Percentiles rank a stretch among this genome's conserved stretches.
Evolutionary conservation across 352 stramenopile genomes (phyloP).

Genomic region (Phytophthora ohioensis): DNA sequence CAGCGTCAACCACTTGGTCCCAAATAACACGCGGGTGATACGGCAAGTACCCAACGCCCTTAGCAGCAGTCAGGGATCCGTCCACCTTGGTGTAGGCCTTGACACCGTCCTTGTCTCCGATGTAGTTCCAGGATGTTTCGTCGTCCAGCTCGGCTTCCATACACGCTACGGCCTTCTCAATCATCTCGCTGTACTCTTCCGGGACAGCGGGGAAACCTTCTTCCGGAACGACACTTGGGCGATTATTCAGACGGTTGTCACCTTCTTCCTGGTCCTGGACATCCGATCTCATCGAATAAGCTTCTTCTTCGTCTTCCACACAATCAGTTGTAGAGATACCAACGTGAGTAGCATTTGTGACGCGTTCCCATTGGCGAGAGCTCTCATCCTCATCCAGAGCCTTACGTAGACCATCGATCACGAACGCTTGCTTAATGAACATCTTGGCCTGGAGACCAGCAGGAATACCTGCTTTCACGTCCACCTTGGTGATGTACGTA

Average conservation of each 20-base stretch:
- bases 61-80: conserved; percentile 68
- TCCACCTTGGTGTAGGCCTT: conserved; percentile 76
- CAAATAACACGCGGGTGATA: conserved; percentile 65
- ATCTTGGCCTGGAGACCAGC: conserved; percentile 68
- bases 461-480: conserved; percentile 68
- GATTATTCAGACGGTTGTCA: background rate
- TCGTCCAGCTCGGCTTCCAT: conserved; percentile 73
- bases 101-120: conserved; percentile 76
- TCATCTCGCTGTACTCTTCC: conserved; percentile 59
- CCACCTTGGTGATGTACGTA: conserved; percentile 76
- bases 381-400: conserved; percentile 62
- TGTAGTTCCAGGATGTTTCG: conserved; percentile 63
- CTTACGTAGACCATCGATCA: conserved; percentile 65
- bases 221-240: conserved; percentile 39
- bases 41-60: conserved; percentile 59
- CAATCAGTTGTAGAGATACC: conserved; percentile 51
- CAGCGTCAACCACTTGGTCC: conserved; percentile 59
- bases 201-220: conserved; percentile 58
- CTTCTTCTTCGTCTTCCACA: conserved; percentile 55
- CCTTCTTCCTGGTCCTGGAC: conserved; percentile 29
- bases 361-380: conserved; percentile 33
- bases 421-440: conserved; percentile 77
- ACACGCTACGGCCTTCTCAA: conserved; percentile 64
- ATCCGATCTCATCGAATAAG: conserved; percentile 33
- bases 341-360: conserved; percentile 65